Base-by-base conservation (phyloP, 768 basidiomycete species). In the Amanita exitialis region DNA sequence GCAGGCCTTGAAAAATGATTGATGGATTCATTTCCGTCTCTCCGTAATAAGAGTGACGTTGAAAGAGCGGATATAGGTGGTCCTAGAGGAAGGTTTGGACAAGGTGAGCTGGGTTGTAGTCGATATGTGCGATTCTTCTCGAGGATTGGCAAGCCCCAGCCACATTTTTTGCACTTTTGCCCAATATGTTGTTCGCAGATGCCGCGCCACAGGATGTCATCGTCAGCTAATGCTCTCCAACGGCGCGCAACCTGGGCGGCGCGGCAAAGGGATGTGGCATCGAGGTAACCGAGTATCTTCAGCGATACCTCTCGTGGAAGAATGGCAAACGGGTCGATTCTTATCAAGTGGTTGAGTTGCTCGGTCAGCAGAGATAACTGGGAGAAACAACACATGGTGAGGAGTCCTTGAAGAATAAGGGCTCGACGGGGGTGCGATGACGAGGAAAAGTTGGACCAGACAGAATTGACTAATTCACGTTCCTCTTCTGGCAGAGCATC, bases 171-270 rank as follows among this genome's bases (percentile, higher is more conserved):
- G 60, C 96, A 99, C 61, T 92, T 95, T 60, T 92, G 84, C 16
- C 95, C 95, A 50, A 99, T 98, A 55, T 99, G 96, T 64, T 99
- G 96, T 62, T 95, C 91, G 65, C 96, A 98, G 63, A 99, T 98
- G 18, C 83, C 83, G 36, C 86, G 77, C 96, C 96, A 99, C 44
- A 99, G 78, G 42, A 92, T 72, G 59, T 99, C 90, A 63, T 98
- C 95, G 67, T 98, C 95, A 0, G 95, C 95, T 6, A 97, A 79
- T 23, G 67, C 68, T 61, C 79, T 86, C 96, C 96, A 99, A 3
- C 75, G 77, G 47, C 74, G 80, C 47, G 80, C 82, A 44, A 97
- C 92, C 63, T 96, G 94, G 0, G 93, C 91, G 4, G 94, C 94
- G 37, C 91, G 85, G 55, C 93, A 93, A 5, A 97, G 79, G 9